Evolutionary conservation across 1,284 basidiomycete species (phyloP).

Genomic region (Neonothopanus nambi): DNA sequence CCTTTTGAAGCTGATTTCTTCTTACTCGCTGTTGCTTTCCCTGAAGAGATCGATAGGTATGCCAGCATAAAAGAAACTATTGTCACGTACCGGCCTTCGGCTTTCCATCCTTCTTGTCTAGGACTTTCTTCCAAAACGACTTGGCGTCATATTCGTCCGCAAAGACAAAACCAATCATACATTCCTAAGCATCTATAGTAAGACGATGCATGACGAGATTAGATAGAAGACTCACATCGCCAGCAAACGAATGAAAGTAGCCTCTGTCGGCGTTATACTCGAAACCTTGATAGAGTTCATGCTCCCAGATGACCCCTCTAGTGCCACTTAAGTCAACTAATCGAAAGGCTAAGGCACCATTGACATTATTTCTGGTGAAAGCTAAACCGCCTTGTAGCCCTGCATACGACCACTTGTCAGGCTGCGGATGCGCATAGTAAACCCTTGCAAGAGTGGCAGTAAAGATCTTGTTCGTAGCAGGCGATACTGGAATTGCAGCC

Average conservation of each 20-base stretch:
- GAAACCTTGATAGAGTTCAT: conserved; percentile 87
- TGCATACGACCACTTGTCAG: conserved; percentile 78
- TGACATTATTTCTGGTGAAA: conserved; percentile 64
- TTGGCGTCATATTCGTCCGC: conserved; percentile 87
- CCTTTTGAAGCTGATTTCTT: conserved; percentile 57
- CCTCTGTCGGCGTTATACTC: conserved; percentile 86
- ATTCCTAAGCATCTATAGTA: conserved; percentile 50
- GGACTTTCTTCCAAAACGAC: conserved; percentile 89
- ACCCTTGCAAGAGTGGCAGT: conserved; percentile 80
- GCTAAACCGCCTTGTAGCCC: conserved; percentile 85
- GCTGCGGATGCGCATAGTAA: conserved; percentile 83
- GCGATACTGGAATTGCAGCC: conserved; percentile 53
- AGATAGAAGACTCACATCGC: conserved; percentile 69
- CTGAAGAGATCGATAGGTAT: conserved; percentile 21
- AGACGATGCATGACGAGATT: not conserved
- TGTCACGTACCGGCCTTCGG: conserved; percentile 36
- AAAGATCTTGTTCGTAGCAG: conserved; percentile 64
- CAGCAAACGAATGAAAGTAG: conserved; percentile 93
- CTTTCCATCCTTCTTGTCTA: conserved; percentile 63
- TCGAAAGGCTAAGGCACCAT: conserved; percentile 64
- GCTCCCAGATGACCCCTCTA: conserved; percentile 90
- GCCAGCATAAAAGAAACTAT: not conserved
- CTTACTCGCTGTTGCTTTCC: conserved; percentile 50
- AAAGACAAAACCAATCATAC: conserved; percentile 91
- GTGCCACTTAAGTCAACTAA: conserved; percentile 84